These are phyloP conservation scores for Solanum phureja DNA, from an alignment of 257 asterid species.

Conservation along the genomic window DNA sequence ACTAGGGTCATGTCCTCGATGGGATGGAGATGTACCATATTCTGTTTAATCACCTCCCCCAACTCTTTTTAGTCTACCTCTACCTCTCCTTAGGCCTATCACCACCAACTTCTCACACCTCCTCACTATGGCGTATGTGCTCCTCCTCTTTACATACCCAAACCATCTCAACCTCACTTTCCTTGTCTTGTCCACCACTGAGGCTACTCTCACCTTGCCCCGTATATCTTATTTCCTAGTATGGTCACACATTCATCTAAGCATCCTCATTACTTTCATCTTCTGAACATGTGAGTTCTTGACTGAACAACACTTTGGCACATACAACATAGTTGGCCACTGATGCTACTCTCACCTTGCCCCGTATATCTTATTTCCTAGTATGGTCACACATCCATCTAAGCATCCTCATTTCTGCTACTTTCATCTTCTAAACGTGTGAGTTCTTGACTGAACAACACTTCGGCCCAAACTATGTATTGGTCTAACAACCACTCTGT, in stretches of 20 bases:
- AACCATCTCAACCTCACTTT: background rate
- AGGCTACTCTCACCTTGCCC: background rate
- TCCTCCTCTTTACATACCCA: background rate
- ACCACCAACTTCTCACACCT: background rate
- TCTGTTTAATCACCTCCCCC: background rate
- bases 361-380: background rate
- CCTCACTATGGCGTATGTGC: background rate
- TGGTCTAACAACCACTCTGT: background rate
- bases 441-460: background rate
- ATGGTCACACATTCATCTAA: too few relatives aligned
- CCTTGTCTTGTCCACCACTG: background rate
- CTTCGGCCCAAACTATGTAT: background rate
- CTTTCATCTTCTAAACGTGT: background rate
- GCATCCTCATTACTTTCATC: too few relatives aligned
- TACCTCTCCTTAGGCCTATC: background rate
- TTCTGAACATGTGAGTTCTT: too few relatives aligned
- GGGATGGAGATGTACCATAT: background rate
- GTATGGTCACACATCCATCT: background rate
- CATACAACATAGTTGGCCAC: too few relatives aligned
- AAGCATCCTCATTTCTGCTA: background rate
- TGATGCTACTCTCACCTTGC: background rate
- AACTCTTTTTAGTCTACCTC: background rate
- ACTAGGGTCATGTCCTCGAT: background rate
- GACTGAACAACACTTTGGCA: too few relatives aligned
- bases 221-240: too few relatives aligned